phyloP scores from a whole-genome alignment of 305 asterid species.

The Fraxinus floribunda region DNA sequence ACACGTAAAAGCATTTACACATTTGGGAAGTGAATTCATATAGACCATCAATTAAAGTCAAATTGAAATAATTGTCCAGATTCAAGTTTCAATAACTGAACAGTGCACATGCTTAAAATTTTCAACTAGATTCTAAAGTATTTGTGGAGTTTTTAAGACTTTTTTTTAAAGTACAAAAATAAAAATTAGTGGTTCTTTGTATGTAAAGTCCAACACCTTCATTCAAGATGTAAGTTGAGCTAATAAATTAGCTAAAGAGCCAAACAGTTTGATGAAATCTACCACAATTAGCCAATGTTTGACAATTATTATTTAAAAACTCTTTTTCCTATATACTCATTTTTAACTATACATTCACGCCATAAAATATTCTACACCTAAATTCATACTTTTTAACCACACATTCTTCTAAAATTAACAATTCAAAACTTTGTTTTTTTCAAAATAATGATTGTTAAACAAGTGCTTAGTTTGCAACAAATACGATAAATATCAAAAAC shows the following conservation, averaged over 20 bases:
- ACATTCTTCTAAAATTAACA: background rate
- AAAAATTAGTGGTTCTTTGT: background rate
- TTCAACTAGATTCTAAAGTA: background rate
- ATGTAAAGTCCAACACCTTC: background rate
- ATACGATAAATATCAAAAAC: background rate
- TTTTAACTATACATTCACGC: too few relatives aligned
- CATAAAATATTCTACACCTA: too few relatives aligned
- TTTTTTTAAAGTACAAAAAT: background rate
- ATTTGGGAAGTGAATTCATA: background rate
- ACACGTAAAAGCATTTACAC: background rate
- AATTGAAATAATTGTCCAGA: background rate
- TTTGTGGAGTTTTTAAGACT: background rate
- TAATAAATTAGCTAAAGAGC: background rate
- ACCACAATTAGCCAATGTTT: background rate
- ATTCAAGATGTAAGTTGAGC: background rate
- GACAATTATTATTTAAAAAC: too few relatives aligned
- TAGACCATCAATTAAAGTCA: background rate
- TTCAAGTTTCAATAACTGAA: background rate
- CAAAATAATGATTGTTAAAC: too few relatives aligned
- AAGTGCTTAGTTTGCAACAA: background rate
- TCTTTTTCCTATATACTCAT: too few relatives aligned
- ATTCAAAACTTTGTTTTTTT: too few relatives aligned
- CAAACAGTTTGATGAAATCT: background rate
- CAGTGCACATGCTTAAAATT: background rate
- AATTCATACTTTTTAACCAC: too few relatives aligned